Evolutionary conservation across 2,329 filamentous ascomycete species (phyloP).

Genomic region (Aspergillus sp.): DNA sequence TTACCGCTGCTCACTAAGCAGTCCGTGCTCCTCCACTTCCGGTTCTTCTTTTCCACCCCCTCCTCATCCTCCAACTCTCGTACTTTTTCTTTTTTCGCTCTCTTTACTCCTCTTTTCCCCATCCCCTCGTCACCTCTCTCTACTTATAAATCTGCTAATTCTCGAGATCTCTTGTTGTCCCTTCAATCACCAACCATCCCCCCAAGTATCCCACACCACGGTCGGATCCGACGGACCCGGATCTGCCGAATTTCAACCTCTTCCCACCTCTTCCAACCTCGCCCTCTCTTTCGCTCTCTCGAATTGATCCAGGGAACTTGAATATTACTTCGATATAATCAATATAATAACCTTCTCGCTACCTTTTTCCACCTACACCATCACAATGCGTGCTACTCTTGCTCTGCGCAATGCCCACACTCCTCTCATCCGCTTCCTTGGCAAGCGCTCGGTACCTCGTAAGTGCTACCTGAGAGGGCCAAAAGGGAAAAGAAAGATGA

Average conservation of each 20-base stretch:
- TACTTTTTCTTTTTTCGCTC: constrained; percentile 7
- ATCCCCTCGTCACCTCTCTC: constrained; percentile 7
- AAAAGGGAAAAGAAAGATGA: too few relatives aligned
- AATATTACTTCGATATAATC: constrained; percentile 6
- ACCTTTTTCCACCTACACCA: constrained; percentile 1
- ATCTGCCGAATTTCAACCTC: constrained; percentile 18
- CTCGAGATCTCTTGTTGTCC: not conserved
- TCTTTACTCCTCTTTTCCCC: constrained; percentile 6
- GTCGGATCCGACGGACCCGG: constrained; percentile 24
- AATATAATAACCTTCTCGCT: constrained; percentile 8
- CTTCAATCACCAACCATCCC: not conserved
- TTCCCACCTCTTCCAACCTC: not conserved
- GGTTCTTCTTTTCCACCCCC: not conserved
- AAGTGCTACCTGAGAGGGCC: constrained; percentile 14
- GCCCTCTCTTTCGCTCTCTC: not conserved
- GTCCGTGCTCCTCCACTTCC: not conserved
- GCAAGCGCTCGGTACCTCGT: constrained; percentile 40
- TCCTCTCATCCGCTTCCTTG: constrained; percentile 44
- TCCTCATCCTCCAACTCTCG: not conserved
- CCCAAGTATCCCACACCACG: constrained; percentile 2
- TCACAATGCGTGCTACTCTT: constrained; percentile 36
- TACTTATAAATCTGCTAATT: not conserved
- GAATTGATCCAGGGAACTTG: too few relatives aligned
- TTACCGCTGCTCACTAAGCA: not conserved
- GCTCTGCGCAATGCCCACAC: constrained; percentile 37